Base-by-base conservation (phyloP, 331 rosid species). In the Telfairia occidentalis region DNA sequence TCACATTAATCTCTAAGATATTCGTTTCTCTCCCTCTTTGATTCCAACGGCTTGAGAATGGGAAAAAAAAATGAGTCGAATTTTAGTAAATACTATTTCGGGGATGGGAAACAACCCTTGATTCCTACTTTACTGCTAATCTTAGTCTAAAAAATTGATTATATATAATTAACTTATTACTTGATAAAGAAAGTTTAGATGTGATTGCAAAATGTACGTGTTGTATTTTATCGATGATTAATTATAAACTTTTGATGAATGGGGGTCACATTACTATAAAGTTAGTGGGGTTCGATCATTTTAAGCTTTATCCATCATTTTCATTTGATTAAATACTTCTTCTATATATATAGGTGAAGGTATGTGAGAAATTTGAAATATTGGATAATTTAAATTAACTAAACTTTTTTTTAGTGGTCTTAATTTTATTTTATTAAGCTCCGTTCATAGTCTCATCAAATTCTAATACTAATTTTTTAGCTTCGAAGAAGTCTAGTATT, bases 31-130 rank as follows among this genome's bases (percentile, higher is more conserved):
- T 67, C 19, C 42, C 19, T 23, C 11, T 11, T 67, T 38, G 23
- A 40, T 38, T 67, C 53, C 35, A 40, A 67, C 23, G 37, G 53
- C 37, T 40, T 6, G 2, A 67, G 7, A 67, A 69, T 34, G 26
- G 26, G 46, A 30, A 63, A 65, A 65, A 19, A 7, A 32, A 66
- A 0, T 11, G 2, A 67, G 21, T 40, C 12, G 37, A 70, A 43
- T 46, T 46, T 70, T 45, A 26, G 58, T 70, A 70, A 70, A 26
- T 70, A 45, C 73, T 67, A 69, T 69, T 64, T 69, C 1, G 38
- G 54, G 73, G 73, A 40, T 60, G 69, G n/a, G 34, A 35, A 40
- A 66, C 28, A 40, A 34, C 32, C 38, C 7, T 66, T 66, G 52
- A 66, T 66, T 66, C 53, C 53, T 66, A 40, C 32, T 66, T 66